These are phyloP conservation scores for Lepidopterella palustris DNA, from an alignment of 495 filamentous ascomycete species.

Conservation along the genomic window DNA sequence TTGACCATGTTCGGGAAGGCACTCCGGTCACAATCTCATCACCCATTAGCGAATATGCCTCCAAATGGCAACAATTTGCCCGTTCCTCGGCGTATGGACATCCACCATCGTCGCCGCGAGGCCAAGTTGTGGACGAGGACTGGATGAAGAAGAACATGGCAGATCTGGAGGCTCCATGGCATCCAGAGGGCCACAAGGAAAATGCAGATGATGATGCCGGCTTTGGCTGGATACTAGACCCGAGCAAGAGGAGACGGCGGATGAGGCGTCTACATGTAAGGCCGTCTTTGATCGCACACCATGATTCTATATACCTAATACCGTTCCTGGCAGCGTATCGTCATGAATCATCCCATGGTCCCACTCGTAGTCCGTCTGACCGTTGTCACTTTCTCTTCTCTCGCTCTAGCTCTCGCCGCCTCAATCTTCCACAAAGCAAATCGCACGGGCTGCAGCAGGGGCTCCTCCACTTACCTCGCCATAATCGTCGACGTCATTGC, in stretches of 20 bases:
- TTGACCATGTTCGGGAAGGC: slow-evolving; percentile 29
- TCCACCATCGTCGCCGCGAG: slow-evolving; percentile 27
- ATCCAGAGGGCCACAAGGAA: slow-evolving; percentile 39
- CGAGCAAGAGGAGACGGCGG: slow-evolving; percentile 45
- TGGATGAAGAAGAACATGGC: slow-evolving; percentile 54
- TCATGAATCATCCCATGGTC: slow-evolving; percentile 72
- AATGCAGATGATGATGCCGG: slow-evolving; percentile 46
- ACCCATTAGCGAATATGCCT: slow-evolving; percentile 39
- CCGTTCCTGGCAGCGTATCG: slow-evolving; percentile 8
- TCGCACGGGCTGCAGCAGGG: slow-evolving; percentile 42
- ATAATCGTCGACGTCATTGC: slow-evolving; percentile 86
- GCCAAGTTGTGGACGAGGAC: slow-evolving; percentile 47
- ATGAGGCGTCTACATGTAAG: slow-evolving; percentile 47
- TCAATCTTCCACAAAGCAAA: slow-evolving; percentile 61
- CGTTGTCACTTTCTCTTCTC: slow-evolving; percentile 72
- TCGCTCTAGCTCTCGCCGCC: slow-evolving; percentile 73
- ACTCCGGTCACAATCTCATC: slow-evolving; percentile 27
- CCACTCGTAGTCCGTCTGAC: slow-evolving; percentile 76
- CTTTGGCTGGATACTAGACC: slow-evolving; percentile 31
- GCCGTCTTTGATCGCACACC: slow-evolving; percentile 5
- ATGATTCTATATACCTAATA: neutral
- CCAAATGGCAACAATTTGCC: slow-evolving; percentile 57
- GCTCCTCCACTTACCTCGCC: slow-evolving; percentile 78
- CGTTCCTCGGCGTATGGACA: slow-evolving; percentile 46
- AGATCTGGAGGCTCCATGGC: slow-evolving; percentile 54